Evolutionary conservation across 2,329 filamentous ascomycete species (phyloP).

Genomic region (Bimuria novae-zelandiae): DNA sequence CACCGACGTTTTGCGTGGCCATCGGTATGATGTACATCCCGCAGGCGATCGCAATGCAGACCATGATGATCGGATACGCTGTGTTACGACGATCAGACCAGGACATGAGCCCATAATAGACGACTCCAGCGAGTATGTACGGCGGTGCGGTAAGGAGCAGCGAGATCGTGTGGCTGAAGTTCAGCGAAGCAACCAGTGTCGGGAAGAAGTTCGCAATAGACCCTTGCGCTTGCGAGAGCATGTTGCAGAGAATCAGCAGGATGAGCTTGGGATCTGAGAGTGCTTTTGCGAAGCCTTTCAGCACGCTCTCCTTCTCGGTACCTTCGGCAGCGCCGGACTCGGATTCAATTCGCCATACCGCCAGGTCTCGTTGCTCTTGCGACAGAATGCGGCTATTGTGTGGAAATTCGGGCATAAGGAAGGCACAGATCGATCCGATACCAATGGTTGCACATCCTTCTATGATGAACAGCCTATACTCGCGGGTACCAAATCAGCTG

Average conservation of each 20-base stretch:
- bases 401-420: slow-evolving; percentile 26
- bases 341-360: slow-evolving; percentile 26
- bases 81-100: slow-evolving; percentile 52
- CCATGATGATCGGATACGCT: slow-evolving; percentile 46
- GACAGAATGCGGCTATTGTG: slow-evolving; percentile 22
- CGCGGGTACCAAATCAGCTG: too few species aligned
- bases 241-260: slow-evolving; percentile 63
- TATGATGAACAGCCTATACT: slow-evolving; percentile 26
- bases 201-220: slow-evolving; percentile 57
- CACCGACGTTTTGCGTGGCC: slow-evolving; percentile 33
- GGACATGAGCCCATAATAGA: slow-evolving; percentile 50
- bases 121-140: slow-evolving; percentile 57
- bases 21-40: slow-evolving; percentile 45
- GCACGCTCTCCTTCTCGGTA: slow-evolving; percentile 47
- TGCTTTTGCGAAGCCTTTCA: slow-evolving; percentile 60
- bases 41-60: slow-evolving; percentile 46
- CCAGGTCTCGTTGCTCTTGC: slow-evolving; percentile 19
- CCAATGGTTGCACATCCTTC: slow-evolving; percentile 25
- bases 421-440: slow-evolving; percentile 23
- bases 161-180: slow-evolving; percentile 58
- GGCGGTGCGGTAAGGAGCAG: slow-evolving; percentile 62
- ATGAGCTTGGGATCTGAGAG: slow-evolving; percentile 64
- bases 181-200: slow-evolving; percentile 59
- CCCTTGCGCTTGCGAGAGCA: slow-evolving; percentile 61
- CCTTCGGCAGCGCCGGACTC: slow-evolving; percentile 24